A percentile compares a stretch with the other conserved stretches of the same genome.
phyloP scores from a whole-genome alignment of 805 yeast species.

The Kodamaea hsintzibuensis region DNA sequence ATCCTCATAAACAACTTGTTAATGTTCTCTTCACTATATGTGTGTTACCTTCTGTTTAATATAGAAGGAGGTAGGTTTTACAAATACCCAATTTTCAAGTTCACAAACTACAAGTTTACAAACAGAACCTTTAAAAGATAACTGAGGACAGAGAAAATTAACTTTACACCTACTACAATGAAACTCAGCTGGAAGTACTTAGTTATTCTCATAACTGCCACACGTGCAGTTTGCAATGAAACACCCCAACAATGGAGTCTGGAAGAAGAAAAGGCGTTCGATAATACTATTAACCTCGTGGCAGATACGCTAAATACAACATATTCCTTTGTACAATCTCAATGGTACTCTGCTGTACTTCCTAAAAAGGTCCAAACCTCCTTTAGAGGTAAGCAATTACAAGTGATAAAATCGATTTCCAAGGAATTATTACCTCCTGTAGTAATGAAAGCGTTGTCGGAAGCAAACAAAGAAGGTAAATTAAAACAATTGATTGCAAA shows the following conservation, averaged over 20 bases:
- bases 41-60: too few species aligned
- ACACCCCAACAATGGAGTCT: not conserved
- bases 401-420: conserved; percentile 1
- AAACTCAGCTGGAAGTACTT: not conserved
- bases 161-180: not conserved
- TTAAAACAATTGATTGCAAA: conserved; percentile 1
- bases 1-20: too few species aligned
- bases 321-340: not conserved
- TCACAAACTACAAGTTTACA: not conserved
- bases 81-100: not conserved
- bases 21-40: too few species aligned
- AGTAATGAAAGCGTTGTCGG: conserved; percentile 1
- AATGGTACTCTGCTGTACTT: not conserved
- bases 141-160: not conserved
- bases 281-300: not conserved
- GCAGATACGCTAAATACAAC: not conserved
- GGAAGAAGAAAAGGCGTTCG: not conserved
- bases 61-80: too few species aligned
- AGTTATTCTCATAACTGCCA: not conserved
- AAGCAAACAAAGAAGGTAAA: not conserved
- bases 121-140: not conserved
- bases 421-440: conserved; percentile 6
- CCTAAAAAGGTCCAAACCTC: conserved; percentile 1
- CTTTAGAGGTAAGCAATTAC: conserved; percentile 1
- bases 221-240: not conserved